Percentiles rank a stretch among this genome's conserved stretches.
Evolutionary conservation across 805 yeast species (phyloP).

Genomic region (Candida awuae): DNA sequence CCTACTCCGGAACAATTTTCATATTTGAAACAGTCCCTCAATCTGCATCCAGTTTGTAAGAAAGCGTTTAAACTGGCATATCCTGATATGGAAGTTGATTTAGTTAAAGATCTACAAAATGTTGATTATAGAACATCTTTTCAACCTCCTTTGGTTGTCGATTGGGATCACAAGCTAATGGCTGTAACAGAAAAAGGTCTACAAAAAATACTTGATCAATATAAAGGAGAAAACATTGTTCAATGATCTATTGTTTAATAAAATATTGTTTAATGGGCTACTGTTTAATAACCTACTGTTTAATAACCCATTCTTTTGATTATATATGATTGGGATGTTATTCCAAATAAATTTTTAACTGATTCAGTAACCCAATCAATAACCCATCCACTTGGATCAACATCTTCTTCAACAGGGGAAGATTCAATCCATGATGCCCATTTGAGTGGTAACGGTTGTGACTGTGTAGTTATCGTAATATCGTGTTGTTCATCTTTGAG

Average conservation of each 20-base stretch:
- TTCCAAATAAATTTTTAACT: conserved; percentile 70
- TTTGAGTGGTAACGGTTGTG: conserved; percentile 83
- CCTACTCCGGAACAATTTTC: conserved; percentile 29
- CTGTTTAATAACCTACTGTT: background rate
- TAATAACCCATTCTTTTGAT: conserved; percentile 78
- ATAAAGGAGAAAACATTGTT: conserved; percentile 17
- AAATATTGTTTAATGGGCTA: too few species aligned
- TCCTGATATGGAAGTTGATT: conserved; percentile 15
- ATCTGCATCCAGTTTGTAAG: conserved; percentile 24
- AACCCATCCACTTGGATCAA: conserved; percentile 77
- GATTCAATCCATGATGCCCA: conserved; percentile 94
- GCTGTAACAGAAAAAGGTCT: conserved; percentile 43
- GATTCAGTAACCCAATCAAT: conserved; percentile 75
- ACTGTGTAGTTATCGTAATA: conserved; percentile 62
- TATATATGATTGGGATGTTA: conserved; percentile 84
- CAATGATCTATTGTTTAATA: too few species aligned
- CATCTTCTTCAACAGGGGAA: conserved; percentile 17
- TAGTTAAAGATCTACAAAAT: conserved; percentile 16
- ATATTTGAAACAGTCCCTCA: conserved; percentile 22
- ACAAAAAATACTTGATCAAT: conserved; percentile 35
- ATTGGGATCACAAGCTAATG: conserved; percentile 51
- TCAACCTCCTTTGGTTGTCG: conserved; percentile 46
- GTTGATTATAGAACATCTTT: conserved; percentile 15
- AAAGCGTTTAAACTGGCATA: conserved; percentile 25
- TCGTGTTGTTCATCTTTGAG: conserved; percentile 74